phyloP scores from a whole-genome alignment of 495 filamentous ascomycete genomes.

The Xylaria acuta region DNA sequence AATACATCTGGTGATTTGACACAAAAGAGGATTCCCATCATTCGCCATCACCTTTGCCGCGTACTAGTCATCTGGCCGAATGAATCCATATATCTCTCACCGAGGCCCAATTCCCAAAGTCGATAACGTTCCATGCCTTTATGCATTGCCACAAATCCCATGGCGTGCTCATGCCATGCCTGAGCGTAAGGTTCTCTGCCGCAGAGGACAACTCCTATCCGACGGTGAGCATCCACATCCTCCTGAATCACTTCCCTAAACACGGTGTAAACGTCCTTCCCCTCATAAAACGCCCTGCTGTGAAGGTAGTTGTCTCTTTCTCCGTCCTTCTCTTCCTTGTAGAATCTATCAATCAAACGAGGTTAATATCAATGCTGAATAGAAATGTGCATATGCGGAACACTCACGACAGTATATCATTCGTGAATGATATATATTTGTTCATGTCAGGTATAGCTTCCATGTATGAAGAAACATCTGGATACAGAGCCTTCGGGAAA shows the following conservation, averaged over 20 bases:
- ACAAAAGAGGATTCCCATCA: neutral
- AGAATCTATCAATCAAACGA: constrained; percentile 37
- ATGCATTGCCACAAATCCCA: constrained; percentile 30
- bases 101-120: constrained; percentile 26
- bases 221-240: neutral
- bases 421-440: constrained; percentile 25
- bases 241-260: constrained; percentile 22
- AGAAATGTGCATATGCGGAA: neutral
- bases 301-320: constrained; percentile 45
- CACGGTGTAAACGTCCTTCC: constrained; percentile 23
- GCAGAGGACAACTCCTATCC: constrained; percentile 22
- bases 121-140: constrained; percentile 23
- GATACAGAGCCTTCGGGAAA: constrained; percentile 27
- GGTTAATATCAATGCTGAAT: neutral
- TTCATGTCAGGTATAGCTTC: constrained; percentile 32
- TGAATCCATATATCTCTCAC: constrained; percentile 13
- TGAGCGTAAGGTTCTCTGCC: constrained; percentile 25
- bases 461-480: constrained; percentile 28
- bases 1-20: neutral
- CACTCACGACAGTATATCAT: constrained; percentile 33
- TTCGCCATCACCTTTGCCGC: constrained; percentile 10
- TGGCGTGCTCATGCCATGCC: constrained; percentile 20
- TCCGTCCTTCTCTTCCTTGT: constrained; percentile 61
- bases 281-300: constrained; percentile 23
- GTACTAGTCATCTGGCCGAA: constrained; percentile 19